Base-by-base conservation (phyloP, 176 grass and related monocot genomes). In the Juncus inflexus region DNA sequence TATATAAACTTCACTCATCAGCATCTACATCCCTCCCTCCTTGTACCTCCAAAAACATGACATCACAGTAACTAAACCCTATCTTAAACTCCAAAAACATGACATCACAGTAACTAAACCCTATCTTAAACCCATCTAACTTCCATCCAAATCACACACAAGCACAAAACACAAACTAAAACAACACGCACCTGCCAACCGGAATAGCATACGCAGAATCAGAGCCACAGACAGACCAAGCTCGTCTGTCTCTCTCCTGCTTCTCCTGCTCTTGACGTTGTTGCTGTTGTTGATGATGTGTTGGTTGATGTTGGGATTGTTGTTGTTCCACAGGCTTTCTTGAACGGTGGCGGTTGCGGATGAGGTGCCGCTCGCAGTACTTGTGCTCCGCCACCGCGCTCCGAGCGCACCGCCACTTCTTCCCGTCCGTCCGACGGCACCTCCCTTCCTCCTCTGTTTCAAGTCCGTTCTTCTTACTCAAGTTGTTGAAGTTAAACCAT, bases 291-390 rank as follows among this genome's bases (percentile, higher is more conserved):
- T 28, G 19, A 1, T 28, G 19, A 28, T 28, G 19, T 28, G 0
- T 28, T 28, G 19, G 19, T 28, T 28, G 19, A 28, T 28, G 1
- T 28, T 28, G 19, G 19, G 19, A 1, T 53, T 64, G 54, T 79
- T 84, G 86, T 66, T 75, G 84, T 99, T 99, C 95, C 95, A 99
- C 95, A 99, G 82, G 95, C 95, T 99, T 99, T 99, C 95, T 99
- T 99, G 95, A 99, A 99, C 95, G 95, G 55, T 94, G 95, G 60
- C 95, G 95, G 76, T 87, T 90, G 37, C 95, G 90, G 37, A 92
- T 88, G 80, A 99, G 89, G 78, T 99, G 95, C 14, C 89, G 78
- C 75, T 99, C 95, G 58, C 95, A 99, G n/a, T 99, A 99, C 69
- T 99, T 99, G 60, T 99, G 89, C 60, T 99, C 95, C 3, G 78